Conservation (phyloP, 768 basidiomycete genomes). For the Saitozyma sp. region DNA sequence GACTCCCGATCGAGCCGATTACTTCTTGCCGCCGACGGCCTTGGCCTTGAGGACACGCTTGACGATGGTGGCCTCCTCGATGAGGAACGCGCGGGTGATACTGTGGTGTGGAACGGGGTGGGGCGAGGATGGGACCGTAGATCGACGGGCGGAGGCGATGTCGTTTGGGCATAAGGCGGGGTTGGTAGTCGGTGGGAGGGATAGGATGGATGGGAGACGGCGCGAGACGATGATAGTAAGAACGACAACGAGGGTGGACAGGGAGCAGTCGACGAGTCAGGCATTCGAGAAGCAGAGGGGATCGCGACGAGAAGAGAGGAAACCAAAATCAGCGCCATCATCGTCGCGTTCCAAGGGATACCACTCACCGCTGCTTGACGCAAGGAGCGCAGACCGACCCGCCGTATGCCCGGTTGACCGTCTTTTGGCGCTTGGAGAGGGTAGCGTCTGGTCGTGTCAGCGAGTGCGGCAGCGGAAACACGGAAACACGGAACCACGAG, state of each 20-base stretch:
- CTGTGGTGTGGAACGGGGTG: constrained; percentile 55
- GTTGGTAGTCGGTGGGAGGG: neutral
- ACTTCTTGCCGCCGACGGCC: constrained; percentile 50
- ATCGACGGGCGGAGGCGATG: constrained; percentile 4
- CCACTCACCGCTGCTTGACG: constrained; percentile 81
- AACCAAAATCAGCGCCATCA: constrained; percentile 11
- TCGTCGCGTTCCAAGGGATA: neutral
- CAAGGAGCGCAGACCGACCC: constrained; percentile 95
- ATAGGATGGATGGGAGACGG: too few relatives aligned
- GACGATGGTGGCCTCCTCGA: constrained; percentile 99
- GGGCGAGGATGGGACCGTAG: constrained; percentile 1
- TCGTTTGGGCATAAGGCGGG: constrained; percentile 1
- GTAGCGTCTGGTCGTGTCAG: constrained; percentile 63
- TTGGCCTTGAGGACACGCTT: constrained; percentile 98
- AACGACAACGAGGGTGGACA: neutral
- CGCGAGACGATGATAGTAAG: neutral
- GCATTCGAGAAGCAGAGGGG: too few relatives aligned
- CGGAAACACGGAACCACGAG: too few relatives aligned
- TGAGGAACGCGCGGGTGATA: constrained; percentile 95
- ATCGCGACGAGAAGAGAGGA: neutral
- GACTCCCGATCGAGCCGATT: constrained; percentile 3
- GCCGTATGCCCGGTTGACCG: constrained; percentile 92
- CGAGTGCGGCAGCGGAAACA: neutral
- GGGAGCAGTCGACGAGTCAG: too few relatives aligned
- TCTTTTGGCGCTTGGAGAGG: constrained; percentile 96